Percentiles rank a stretch among this genome's conserved stretches.
Conservation (phyloP, 2,329 filamentous ascomycete genomes). For the Verticillium albo-atrum region DNA sequence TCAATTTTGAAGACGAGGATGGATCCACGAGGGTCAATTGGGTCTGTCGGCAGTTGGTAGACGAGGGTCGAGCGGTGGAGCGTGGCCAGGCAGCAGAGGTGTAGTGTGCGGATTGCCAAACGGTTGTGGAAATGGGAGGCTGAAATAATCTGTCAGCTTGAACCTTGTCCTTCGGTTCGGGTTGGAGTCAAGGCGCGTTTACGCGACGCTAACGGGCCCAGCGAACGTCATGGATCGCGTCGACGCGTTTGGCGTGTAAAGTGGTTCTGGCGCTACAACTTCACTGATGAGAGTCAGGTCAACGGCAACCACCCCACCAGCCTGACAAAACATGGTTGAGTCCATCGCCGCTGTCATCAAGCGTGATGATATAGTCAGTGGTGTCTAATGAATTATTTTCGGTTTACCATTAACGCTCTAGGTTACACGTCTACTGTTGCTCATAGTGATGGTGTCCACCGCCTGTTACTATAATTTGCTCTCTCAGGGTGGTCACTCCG, state of each 20-base stretch:
- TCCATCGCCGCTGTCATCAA: no score
- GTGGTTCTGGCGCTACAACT: no score
- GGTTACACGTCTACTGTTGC: no score
- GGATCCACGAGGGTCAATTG: not conserved
- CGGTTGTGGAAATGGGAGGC: not conserved
- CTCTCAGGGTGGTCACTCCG: no score
- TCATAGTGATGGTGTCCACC: no score
- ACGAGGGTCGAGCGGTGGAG: not conserved
- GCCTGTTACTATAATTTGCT: no score
- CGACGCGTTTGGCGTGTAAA: not conserved
- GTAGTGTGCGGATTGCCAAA: not conserved
- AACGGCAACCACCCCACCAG: no score
- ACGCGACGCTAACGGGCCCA: not conserved
- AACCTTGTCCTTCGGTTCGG: not conserved
- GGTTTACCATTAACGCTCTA: no score
- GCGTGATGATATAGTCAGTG: no score
- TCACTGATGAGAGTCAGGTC: no score
- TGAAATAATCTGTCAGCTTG: not conserved
- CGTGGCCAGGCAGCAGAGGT: not conserved
- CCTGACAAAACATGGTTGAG: no score
- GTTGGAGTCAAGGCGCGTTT: not conserved
- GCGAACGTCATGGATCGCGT: slow-evolving; percentile 1
- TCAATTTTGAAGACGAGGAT: not conserved
- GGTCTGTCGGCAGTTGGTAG: not conserved
- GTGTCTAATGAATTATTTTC: no score